Base-by-base conservation (phyloP, 805 yeast species). In the Saturnispora hagleri region DNA sequence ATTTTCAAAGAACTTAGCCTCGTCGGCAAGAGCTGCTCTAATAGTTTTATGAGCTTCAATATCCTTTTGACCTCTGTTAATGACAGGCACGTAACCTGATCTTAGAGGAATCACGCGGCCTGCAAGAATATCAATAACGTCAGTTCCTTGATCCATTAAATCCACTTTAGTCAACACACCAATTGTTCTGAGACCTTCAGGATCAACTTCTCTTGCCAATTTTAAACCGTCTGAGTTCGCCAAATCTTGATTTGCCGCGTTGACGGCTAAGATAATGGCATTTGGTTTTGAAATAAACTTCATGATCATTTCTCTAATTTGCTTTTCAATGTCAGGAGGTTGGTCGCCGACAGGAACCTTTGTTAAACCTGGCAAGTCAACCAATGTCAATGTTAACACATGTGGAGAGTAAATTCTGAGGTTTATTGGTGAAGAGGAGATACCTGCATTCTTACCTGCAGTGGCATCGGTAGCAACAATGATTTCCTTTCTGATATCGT, bases 261-360 rank as follows among this genome's bases (percentile, higher is more conserved):
- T 90, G 28, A 93, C 98, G 1, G 97, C 91, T 51, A 93, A 75
- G 54, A 93, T 85, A 58, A 93, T 87, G 55, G 97, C 96, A 63
- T 93, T 91, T 53, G 98, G 98, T 62, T 89, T 89, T 27, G 96
- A 84, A 58, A 93, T 90, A 66, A 85, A 93, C 69, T 89, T 90
- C 77, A 93, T 76, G 46, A 93, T 75, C 89, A 93, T 84, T 57
- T 89, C 96, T 64, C 89, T 83, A 62, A 93, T 93, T 71, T 89
- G 97, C 58, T 78, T 81, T 72, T 93, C 99, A 58, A 93, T 93
- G 69, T 93, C 99, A 62, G 86, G 85, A 51, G 99, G 99, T 71
- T 93, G 99, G 71, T 93, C 99, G 47, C 99, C 99, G 51, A 93
- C 97, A 4, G 99, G 99, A 38, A 93, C 99, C 67, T 93, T 93